These are phyloP conservation scores for Sarocladium brachiariae DNA, from an alignment of 2,329 filamentous ascomycete species.

Conservation along the genomic window DNA sequence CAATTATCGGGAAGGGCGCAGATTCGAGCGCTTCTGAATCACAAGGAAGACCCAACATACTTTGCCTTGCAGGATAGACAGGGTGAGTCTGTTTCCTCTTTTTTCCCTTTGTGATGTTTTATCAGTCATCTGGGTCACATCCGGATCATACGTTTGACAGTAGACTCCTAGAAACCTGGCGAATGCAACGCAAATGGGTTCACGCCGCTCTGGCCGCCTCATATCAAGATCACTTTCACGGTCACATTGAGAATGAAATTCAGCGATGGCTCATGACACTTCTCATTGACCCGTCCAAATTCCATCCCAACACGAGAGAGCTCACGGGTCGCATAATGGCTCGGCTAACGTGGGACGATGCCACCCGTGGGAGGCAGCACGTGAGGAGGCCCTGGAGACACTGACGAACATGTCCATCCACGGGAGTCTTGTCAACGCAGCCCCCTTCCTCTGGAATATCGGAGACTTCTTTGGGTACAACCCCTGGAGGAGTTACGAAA, in stretches of 20 bases:
- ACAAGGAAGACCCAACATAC: constrained; percentile 41
- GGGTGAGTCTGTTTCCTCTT: too few relatives aligned
- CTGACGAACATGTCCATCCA: constrained; percentile 46
- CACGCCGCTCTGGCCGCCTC: constrained; percentile 40
- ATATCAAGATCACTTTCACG: constrained; percentile 36
- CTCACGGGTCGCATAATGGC: constrained; percentile 45
- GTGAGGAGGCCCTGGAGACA: constrained; percentile 39
- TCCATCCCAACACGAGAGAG: constrained; percentile 39
- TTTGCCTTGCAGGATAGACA: constrained; percentile 40
- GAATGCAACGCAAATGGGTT: constrained; percentile 42
- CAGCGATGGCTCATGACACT: constrained; percentile 38
- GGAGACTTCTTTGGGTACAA: constrained; percentile 32
- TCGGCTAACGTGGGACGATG: constrained; percentile 42
- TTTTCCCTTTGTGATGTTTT: too few relatives aligned
- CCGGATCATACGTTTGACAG: too few relatives aligned
- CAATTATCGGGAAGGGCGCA: constrained; percentile 44
- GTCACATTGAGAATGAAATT: constrained; percentile 40
- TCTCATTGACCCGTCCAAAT: constrained; percentile 37
- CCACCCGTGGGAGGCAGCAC: constrained; percentile 36
- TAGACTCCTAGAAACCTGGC: constrained; percentile 36
- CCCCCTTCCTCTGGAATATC: constrained; percentile 41
- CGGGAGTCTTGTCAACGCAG: constrained; percentile 42
- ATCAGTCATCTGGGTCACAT: too few relatives aligned
- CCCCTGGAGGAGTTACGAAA: constrained; percentile 41
- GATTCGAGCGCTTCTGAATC: constrained; percentile 40